Evolutionary conservation across 2,329 filamentous ascomycete genomes (phyloP).

Genomic region (Sporothrix brasiliensis): DNA sequence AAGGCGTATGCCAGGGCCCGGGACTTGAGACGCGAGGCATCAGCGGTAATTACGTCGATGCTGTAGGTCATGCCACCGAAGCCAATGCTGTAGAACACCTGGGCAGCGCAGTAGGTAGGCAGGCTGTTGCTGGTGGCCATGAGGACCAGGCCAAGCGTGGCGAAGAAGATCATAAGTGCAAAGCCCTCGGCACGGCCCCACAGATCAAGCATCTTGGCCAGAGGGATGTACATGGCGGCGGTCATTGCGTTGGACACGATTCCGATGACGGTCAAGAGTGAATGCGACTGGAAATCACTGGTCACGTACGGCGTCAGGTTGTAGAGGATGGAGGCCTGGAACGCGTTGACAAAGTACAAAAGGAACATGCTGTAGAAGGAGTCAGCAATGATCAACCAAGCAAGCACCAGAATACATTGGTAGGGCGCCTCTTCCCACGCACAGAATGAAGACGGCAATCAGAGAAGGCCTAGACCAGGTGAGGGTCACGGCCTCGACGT

Average conservation of each 20-base stretch:
- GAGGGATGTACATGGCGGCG: slow-evolving; percentile 59
- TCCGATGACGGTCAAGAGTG: slow-evolving; percentile 55
- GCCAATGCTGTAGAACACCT: slow-evolving; percentile 66
- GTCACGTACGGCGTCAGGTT: slow-evolving; percentile 49
- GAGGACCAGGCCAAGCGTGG: slow-evolving; percentile 57
- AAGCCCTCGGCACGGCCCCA: slow-evolving; percentile 54
- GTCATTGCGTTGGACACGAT: slow-evolving; percentile 59
- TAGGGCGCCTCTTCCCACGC: neutral
- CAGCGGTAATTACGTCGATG: slow-evolving; percentile 65
- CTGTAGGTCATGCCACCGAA: slow-evolving; percentile 46
- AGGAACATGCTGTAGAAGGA: slow-evolving; percentile 46
- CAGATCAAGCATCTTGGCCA: slow-evolving; percentile 54
- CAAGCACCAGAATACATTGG: too few species aligned
- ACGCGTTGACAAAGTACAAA: slow-evolving; percentile 55
- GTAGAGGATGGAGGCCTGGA: slow-evolving; percentile 49
- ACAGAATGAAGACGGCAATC: slow-evolving; percentile 47
- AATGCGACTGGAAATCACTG: slow-evolving; percentile 56
- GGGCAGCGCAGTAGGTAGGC: slow-evolving; percentile 52
- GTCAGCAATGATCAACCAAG: neutral
- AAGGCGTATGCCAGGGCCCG: slow-evolving; percentile 65
- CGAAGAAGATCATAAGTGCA: slow-evolving; percentile 46
- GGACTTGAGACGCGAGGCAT: slow-evolving; percentile 65
- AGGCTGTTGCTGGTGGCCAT: slow-evolving; percentile 62
- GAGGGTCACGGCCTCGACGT: slow-evolving; percentile 52
- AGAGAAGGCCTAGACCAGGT: slow-evolving; percentile 49